Conservation (phyloP, 768 basidiomycete species). For the Tylopilus rubrobrunneus region DNA sequence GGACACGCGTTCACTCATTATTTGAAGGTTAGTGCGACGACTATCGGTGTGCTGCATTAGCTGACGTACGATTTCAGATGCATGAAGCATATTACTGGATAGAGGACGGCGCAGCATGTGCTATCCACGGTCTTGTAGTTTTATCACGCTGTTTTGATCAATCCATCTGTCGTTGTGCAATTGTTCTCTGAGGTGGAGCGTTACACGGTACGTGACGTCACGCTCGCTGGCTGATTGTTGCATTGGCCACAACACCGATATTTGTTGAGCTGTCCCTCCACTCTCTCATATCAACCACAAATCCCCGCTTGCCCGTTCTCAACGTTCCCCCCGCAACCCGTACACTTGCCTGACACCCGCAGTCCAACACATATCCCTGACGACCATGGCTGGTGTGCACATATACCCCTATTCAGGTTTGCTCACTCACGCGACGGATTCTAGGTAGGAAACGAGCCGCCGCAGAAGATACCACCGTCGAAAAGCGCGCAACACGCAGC, state of each 20-base stretch:
- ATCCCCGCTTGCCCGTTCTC: background rate
- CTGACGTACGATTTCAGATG: conserved; percentile 11
- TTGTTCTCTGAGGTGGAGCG: conserved; percentile 1
- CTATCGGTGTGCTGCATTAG: background rate
- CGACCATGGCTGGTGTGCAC: conserved; percentile 30
- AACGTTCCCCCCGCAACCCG: background rate
- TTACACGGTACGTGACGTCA: conserved; percentile 34
- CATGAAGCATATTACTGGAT: conserved; percentile 8
- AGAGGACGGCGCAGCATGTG: conserved; percentile 7
- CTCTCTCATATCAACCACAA: conserved; percentile 11
- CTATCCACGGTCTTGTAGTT: conserved; percentile 25
- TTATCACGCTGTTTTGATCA: conserved; percentile 25
- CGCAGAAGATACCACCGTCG: conserved; percentile 29
- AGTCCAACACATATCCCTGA: background rate
- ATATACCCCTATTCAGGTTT: conserved; percentile 10
- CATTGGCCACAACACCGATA: conserved; percentile 9
- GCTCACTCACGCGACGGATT: background rate
- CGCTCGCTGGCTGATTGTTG: conserved; percentile 9
- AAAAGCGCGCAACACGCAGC: conserved; percentile 39
- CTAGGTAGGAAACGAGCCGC: conserved; percentile 47
- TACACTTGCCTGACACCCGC: background rate
- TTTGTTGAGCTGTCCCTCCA: conserved; percentile 13
- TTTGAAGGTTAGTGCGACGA: conserved; percentile 18
- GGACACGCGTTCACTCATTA: conserved; percentile 11
- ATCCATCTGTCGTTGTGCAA: conserved; percentile 9